These are phyloP conservation scores for Fragilaria crotonensis DNA, from an alignment of 108 stramenopile genomes.

Conservation along the genomic window DNA sequence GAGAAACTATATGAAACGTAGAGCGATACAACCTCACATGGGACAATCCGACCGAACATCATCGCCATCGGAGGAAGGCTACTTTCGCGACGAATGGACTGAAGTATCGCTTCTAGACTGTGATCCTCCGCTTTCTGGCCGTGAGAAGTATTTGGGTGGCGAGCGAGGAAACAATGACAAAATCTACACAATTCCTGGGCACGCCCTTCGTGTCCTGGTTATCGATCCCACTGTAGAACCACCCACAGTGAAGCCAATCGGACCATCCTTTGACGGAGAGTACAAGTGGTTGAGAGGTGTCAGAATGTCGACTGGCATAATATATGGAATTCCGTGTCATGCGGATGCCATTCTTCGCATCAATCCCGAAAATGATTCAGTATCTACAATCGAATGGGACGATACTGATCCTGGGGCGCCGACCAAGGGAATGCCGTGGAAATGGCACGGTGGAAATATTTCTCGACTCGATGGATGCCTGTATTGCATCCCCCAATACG, in stretches of 20 bases:
- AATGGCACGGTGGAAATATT: slow-evolving; percentile 81
- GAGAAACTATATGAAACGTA: slow-evolving; percentile 21
- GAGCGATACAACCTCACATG: neutral
- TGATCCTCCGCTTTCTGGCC: slow-evolving; percentile 15
- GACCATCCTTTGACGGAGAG: slow-evolving; percentile 51
- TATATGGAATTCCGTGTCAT: slow-evolving; percentile 86
- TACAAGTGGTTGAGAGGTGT: slow-evolving; percentile 89
- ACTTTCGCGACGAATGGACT: slow-evolving; percentile 1
- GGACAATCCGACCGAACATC: neutral
- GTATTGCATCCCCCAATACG: slow-evolving; percentile 79
- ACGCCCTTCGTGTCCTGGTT: slow-evolving; percentile 47
- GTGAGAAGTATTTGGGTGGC: slow-evolving; percentile 67
- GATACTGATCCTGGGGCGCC: slow-evolving; percentile 15
- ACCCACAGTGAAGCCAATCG: slow-evolving; percentile 40
- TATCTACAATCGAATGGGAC: slow-evolving; percentile 29
- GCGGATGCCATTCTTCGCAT: slow-evolving; percentile 64
- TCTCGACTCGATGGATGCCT: slow-evolving; percentile 66
- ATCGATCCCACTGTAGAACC: slow-evolving; percentile 37
- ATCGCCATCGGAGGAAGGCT: no score
- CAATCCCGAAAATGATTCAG: slow-evolving; percentile 47
- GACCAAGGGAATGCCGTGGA: slow-evolving; percentile 45
- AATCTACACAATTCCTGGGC: slow-evolving; percentile 85
- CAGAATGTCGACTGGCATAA: slow-evolving; percentile 40
- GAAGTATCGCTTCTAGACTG: slow-evolving; percentile 1
- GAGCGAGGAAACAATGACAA: slow-evolving; percentile 59